Evolutionary conservation across 306 rosid genomes (phyloP), one percentile per base, ranked within the genome.

Genomic region (Pachyrhizus erosus): DNA sequence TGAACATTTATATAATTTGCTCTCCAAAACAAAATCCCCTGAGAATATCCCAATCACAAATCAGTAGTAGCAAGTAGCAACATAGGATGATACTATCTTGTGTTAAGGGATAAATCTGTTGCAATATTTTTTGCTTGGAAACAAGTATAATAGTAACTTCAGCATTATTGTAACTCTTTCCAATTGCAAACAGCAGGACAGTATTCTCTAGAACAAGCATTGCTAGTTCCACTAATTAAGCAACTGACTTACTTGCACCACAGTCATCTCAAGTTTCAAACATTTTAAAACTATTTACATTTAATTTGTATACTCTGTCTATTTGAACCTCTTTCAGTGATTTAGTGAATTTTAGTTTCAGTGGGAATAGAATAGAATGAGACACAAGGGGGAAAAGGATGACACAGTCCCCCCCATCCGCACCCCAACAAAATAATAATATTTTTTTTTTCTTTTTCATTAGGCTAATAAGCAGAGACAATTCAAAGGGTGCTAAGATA

Each of bases 101-200:
- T 67, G 42, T 54, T 45, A 27, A 67, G 60, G 21, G 37, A 42
- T 15, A 57, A 69, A 71, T 39, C 54, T 51, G 21, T 46, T 42
- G 39, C 7, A 42, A 49, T 60, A 27, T 51, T 42, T 71, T 51
- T 62, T 21, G 67, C 75, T 51, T 79, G 6, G 33, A 37, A 70
- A 80, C 17, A 69, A 21, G 75, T 14, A 80, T 3, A 9, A 46
- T 11, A 9, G 34, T 20, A 40, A 51, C 21, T 70, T 77, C 68
- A 51, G 73, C 64, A 31, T 23, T 43, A 31, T 55, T 20, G 45
- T 55, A 69, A 83, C 5, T 34, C 84, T 69, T 66, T 66, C 80
- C 34, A 40, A 42, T 33, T 75, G 34, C 62, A 81, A 66, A 54
- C 39, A 34, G 60, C 70, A 40, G 31, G 13, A 24, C 55, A n/a